These are phyloP conservation scores for Trematosphaeria pertusa DNA, from an alignment of 2,329 filamentous ascomycete genomes.

Conservation along the genomic window DNA sequence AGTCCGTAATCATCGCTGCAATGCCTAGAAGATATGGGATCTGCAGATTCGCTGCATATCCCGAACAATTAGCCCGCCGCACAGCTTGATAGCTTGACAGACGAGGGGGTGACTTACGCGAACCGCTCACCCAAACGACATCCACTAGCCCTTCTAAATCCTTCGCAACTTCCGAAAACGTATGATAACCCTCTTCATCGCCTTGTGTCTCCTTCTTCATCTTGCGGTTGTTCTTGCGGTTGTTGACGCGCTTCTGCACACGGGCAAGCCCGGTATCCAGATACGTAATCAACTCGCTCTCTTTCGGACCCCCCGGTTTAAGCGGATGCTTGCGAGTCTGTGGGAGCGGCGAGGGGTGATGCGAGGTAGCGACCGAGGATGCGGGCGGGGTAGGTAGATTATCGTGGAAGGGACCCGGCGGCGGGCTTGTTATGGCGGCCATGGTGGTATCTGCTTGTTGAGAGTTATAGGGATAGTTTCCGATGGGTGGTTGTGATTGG, in stretches of 20 bases:
- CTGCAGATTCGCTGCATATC: constrained; percentile 71
- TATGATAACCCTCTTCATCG: constrained; percentile 61
- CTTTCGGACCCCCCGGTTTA: constrained; percentile 63
- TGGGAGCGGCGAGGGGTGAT: constrained; percentile 55
- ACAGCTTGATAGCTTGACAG: background rate
- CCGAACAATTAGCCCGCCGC: constrained; percentile 8
- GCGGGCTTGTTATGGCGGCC: constrained; percentile 2
- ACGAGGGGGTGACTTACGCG: constrained; percentile 66
- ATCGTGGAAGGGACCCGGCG: background rate
- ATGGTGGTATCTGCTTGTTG: constrained; percentile 1
- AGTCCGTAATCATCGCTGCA: constrained; percentile 74
- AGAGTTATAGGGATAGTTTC: constrained; percentile 1
- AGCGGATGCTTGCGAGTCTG: constrained; percentile 61
- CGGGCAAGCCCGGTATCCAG: constrained; percentile 58
- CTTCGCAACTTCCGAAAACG: constrained; percentile 72
- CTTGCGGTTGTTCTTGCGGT: constrained; percentile 52
- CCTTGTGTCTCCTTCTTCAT: constrained; percentile 53
- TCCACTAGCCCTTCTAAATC: constrained; percentile 80
- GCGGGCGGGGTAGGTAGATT: constrained; percentile 55
- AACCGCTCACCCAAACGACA: constrained; percentile 85
- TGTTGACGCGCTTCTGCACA: constrained; percentile 38
- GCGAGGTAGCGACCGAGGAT: constrained; percentile 53
- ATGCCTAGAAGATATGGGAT: constrained; percentile 83
- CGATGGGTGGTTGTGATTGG: constrained; percentile 2
- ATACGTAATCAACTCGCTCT: constrained; percentile 64